phyloP scores from a whole-genome alignment of 1,284 basidiomycete genomes.

The Sanghuangporus weigelae region DNA sequence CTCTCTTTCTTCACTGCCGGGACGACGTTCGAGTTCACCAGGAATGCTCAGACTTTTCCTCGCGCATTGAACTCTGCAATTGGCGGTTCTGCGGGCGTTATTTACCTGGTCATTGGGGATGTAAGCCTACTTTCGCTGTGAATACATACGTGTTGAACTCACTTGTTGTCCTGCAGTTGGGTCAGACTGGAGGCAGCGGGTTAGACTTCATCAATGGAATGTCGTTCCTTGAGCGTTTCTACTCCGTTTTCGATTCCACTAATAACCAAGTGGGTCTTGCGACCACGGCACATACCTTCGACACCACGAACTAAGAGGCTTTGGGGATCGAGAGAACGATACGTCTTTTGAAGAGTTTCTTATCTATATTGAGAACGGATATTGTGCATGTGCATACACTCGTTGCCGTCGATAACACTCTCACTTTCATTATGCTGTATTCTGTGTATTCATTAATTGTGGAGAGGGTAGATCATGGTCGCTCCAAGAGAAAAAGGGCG shows the following conservation, averaged over 20 bases:
- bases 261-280: conserved; percentile 22
- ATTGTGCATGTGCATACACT: too few species aligned
- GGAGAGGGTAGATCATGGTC: too few species aligned
- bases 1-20: conserved; percentile 18
- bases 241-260: conserved; percentile 28
- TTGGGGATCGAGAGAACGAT: not conserved
- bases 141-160: not conserved
- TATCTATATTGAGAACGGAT: too few species aligned
- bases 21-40: conserved; percentile 17
- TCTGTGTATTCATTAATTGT: too few species aligned
- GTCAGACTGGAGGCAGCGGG: conserved; percentile 27
- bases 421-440: too few species aligned
- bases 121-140: conserved; percentile 4
- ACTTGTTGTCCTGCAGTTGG: conserved; percentile 18
- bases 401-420: too few species aligned
- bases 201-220: conserved; percentile 33
- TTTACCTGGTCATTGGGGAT: conserved; percentile 39
- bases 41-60: conserved; percentile 19
- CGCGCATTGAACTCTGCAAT: conserved; percentile 15
- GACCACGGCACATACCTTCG: conserved; percentile 18
- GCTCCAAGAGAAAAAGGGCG: too few species aligned
- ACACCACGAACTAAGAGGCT: conserved; percentile 19
- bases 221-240: conserved; percentile 48
- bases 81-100: conserved; percentile 13
- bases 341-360: not conserved